Evolutionary conservation across 805 yeast genomes (phyloP).

Genomic region (Teunomyces lycoperdinae): DNA sequence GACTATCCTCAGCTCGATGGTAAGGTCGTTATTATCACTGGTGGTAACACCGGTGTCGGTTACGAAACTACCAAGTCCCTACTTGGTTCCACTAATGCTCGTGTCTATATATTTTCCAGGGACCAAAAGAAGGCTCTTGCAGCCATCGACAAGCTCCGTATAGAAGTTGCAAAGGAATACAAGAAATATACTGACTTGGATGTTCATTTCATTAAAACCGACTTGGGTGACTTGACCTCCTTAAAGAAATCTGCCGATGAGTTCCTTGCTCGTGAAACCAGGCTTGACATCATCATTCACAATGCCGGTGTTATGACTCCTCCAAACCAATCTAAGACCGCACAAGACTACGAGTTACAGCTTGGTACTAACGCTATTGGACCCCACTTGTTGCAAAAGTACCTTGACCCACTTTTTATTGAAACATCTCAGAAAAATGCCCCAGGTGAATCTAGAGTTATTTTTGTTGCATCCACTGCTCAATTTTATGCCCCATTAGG

Average conservation of each 20-base stretch:
- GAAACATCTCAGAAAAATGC: slow-evolving; percentile 25
- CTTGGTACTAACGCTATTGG: slow-evolving; percentile 48
- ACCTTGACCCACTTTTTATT: slow-evolving; percentile 35
- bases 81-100: slow-evolving; percentile 26
- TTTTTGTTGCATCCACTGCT: slow-evolving; percentile 45
- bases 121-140: slow-evolving; percentile 25
- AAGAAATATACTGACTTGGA: slow-evolving; percentile 7
- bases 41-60: slow-evolving; percentile 37
- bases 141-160: slow-evolving; percentile 23
- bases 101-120: slow-evolving; percentile 37
- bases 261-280: slow-evolving; percentile 6
- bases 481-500: slow-evolving; percentile 25
- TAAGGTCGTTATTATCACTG: slow-evolving; percentile 39
- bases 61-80: slow-evolving; percentile 28
- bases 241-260: slow-evolving; percentile 25
- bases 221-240: slow-evolving; percentile 11
- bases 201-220: slow-evolving; percentile 7
- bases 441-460: slow-evolving; percentile 32
- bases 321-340: slow-evolving; percentile 32
- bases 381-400: slow-evolving; percentile 42
- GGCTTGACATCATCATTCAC: slow-evolving; percentile 21
- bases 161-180: slow-evolving; percentile 17
- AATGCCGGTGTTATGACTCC: slow-evolving; percentile 37
- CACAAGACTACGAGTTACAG: slow-evolving; percentile 46
- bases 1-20: slow-evolving; percentile 36